Evolutionary conservation across 2,329 filamentous ascomycete genomes (phyloP).

Genomic region (Onygenales sp.): DNA sequence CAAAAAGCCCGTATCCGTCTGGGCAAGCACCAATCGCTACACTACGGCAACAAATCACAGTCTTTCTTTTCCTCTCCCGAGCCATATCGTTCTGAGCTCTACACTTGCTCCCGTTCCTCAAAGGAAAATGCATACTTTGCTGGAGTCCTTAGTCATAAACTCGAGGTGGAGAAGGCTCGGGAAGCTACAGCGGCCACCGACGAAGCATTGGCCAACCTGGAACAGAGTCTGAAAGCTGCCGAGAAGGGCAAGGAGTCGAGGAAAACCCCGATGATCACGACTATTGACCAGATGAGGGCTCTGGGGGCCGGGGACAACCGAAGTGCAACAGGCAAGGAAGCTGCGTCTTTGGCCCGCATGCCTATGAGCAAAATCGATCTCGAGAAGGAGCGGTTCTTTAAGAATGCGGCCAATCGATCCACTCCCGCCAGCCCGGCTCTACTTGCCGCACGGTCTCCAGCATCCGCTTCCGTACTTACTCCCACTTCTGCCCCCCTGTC

Average conservation of each 20-base stretch:
- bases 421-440: conserved; percentile 33
- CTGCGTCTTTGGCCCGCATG: conserved; percentile 19
- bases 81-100: conserved; percentile 49
- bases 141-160: conserved; percentile 48
- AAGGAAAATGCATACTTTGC: conserved; percentile 45
- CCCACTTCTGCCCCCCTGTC: conserved; percentile 35
- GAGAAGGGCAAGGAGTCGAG: conserved; percentile 53
- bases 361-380: conserved; percentile 29
- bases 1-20: conserved; percentile 37
- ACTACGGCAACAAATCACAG: conserved; percentile 48
- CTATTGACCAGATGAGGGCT: conserved; percentile 27
- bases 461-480: conserved; percentile 25
- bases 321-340: conserved; percentile 21
- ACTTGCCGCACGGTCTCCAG: conserved; percentile 26
- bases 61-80: conserved; percentile 45
- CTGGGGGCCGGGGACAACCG: conserved; percentile 27
- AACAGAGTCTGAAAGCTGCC: conserved; percentile 50
- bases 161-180: conserved; percentile 46
- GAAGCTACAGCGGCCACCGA: conserved; percentile 48
- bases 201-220: conserved; percentile 49
- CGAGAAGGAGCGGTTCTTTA: conserved; percentile 34
- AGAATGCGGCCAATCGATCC: conserved; percentile 28
- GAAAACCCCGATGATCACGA: conserved; percentile 35
- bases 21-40: conserved; percentile 45
- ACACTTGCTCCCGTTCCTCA: conserved; percentile 33